These are phyloP conservation scores for Tuber brumale DNA, from an alignment of 495 filamentous ascomycete species.

Conservation along the genomic window DNA sequence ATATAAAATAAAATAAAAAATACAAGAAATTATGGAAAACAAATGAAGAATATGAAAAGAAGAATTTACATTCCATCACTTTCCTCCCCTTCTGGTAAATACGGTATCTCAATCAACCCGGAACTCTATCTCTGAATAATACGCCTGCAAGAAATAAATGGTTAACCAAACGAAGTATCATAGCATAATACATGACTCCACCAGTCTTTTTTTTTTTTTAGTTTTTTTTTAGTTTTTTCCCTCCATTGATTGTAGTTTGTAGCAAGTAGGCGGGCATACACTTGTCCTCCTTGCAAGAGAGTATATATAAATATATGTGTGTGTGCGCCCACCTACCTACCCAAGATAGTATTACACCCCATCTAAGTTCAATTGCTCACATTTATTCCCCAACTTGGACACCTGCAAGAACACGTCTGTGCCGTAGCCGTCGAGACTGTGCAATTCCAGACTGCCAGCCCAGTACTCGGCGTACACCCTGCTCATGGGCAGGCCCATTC, in stretches of 20 bases:
- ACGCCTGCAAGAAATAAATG: neutral
- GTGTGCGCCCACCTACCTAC: neutral
- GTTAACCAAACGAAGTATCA: neutral
- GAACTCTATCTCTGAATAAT: constrained; percentile 1
- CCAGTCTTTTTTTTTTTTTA: neutral
- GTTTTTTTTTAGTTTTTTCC: neutral
- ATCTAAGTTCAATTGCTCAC: constrained; percentile 70
- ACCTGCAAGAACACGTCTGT: constrained; percentile 98
- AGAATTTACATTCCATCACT: neutral
- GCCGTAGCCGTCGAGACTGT: constrained; percentile 91
- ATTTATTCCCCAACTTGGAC: constrained; percentile 95
- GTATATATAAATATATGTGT: neutral
- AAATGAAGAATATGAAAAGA: neutral
- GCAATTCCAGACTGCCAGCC: constrained; percentile 86
- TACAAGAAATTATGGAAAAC: neutral
- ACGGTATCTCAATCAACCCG: neutral
- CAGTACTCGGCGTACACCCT: constrained; percentile 97
- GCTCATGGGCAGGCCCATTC: constrained; percentile 90
- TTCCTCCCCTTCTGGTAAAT: neutral
- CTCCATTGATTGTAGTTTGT: too few species aligned
- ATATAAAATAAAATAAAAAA: neutral
- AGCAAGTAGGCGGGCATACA: neutral
- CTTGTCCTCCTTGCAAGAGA: neutral
- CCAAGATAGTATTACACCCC: constrained; percentile 22
- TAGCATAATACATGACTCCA: neutral